These are phyloP conservation scores for Hypoxylon cercidicola DNA, from an alignment of 495 filamentous ascomycete species.

Conservation along the genomic window DNA sequence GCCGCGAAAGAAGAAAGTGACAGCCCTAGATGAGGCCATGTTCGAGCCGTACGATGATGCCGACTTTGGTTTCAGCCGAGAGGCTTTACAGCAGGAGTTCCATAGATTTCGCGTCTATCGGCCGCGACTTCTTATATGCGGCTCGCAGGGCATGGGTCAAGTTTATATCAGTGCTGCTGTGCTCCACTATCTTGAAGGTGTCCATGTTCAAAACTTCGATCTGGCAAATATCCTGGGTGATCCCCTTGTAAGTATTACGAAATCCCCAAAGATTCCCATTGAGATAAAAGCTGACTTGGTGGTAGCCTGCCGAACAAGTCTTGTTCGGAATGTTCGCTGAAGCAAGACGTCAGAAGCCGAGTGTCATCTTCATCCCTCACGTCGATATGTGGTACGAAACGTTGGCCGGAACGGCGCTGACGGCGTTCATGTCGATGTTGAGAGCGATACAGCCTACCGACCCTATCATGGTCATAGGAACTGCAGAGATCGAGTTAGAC, in stretches of 20 bases:
- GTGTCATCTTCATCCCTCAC: conserved; percentile 93
- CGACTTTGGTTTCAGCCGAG: conserved; percentile 80
- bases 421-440: conserved; percentile 82
- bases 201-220: conserved; percentile 96
- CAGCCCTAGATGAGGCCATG: conserved; percentile 92
- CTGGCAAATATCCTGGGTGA: conserved; percentile 77
- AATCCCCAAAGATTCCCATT: conserved; percentile 42
- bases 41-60: conserved; percentile 85
- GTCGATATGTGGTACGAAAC: conserved; percentile 84
- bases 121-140: conserved; percentile 83
- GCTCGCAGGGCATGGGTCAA: conserved; percentile 89
- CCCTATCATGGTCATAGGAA: conserved; percentile 84
- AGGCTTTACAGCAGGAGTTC: conserved; percentile 90
- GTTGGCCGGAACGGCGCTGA: conserved; percentile 64
- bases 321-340: conserved; percentile 91
- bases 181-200: conserved; percentile 87
- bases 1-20: conserved; percentile 82
- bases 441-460: conserved; percentile 84
- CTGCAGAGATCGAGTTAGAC: conserved; percentile 72
- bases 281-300: conserved; percentile 35
- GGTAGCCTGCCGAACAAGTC: conserved; percentile 79
- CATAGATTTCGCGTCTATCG: conserved; percentile 89
- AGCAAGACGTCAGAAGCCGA: conserved; percentile 92
- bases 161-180: conserved; percentile 88
- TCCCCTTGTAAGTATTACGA: conserved; percentile 63